Evolutionary conservation across 2,329 filamentous ascomycete genomes (phyloP), one percentile per base, ranked within the genome.

Genomic region (Fusarium robinianum): DNA sequence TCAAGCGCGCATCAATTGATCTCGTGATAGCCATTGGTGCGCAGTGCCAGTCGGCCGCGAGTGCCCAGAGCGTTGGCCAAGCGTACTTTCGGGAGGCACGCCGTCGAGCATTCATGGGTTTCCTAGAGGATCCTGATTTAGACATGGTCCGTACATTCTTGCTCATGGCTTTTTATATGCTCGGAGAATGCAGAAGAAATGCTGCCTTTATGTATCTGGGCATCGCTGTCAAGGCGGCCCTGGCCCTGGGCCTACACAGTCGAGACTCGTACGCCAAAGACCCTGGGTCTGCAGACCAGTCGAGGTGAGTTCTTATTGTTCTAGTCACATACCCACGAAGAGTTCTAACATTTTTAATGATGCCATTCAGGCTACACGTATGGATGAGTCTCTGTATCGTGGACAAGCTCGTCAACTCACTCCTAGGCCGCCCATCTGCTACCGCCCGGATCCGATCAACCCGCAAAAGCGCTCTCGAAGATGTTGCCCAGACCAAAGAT

Each of bases 131-230:
- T 10, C 59, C 59, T 2, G 57, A 61, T 12, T 21, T 62, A 1
- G 55, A 62, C 6, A 57, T 62, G 55, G 55, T 62, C 2, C 44
- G 57, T 6, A 46, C 49, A 0, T 62, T 62, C 17, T 37, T 62
- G 3, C 53, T 89, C 66, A 87, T 90, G 69, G 87, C 81, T 6
- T 85, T 85, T 11, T 88, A 85, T 74, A 84, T 88, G 70, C 78
- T 87, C 22, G 80, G 79, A 22, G 60, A 68, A 26, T 72, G 80
- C 49, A 69, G 79, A 51, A 84, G 82, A 52, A 83, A 90, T 70
- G 73, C 80, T 1, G 80, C 80, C 0, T 84, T 81, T 39, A 82
- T 84, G 77, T 84, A 84, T 41, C 61, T 84, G 3, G 80, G 80
- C 0, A 74, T 84, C 7, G 80, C 81, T 2, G 71, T 76, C 0